A percentile compares a stretch with the other conserved stretches of the same genome.
Evolutionary conservation across 495 filamentous ascomycete genomes (phyloP).

Genomic region (Venustampulla echinocandica): DNA sequence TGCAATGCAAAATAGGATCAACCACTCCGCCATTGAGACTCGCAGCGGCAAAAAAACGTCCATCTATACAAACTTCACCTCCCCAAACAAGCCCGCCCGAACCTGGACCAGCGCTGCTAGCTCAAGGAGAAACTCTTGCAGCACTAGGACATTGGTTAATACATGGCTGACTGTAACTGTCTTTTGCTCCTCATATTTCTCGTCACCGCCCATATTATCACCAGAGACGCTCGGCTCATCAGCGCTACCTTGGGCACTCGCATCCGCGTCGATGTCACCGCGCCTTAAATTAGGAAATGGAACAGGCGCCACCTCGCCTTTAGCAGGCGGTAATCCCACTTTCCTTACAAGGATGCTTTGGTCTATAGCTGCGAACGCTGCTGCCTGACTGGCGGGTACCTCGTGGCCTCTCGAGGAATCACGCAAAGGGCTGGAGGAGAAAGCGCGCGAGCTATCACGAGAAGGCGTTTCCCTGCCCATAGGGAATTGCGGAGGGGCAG

Average conservation of each 20-base stretch:
- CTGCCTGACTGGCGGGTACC: constrained; percentile 31
- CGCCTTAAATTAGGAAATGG: constrained; percentile 19
- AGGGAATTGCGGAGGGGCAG: constrained; percentile 19
- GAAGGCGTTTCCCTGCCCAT: constrained; percentile 15
- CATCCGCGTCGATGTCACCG: constrained; percentile 23
- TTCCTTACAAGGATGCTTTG: constrained; percentile 41
- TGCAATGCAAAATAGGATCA: no score
- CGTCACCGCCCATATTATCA: constrained; percentile 21
- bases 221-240: constrained; percentile 30
- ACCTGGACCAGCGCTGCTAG: constrained; percentile 80
- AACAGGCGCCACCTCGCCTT: constrained; percentile 18
- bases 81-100: constrained; percentile 74
- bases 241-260: constrained; percentile 26
- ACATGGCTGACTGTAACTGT: constrained; percentile 74
- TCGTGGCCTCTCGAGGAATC: not conserved
- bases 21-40: no score
- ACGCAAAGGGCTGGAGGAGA: constrained; percentile 18
- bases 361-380: constrained; percentile 43
- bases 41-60: no score
- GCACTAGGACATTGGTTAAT: constrained; percentile 66
- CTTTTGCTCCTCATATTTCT: constrained; percentile 22
- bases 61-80: constrained; percentile 58
- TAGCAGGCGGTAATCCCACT: constrained; percentile 32
- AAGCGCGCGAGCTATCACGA: constrained; percentile 16
- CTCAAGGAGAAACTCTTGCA: constrained; percentile 84